phyloP scores from a whole-genome alignment of 78 protist species.

The Dictyostelium firmibasis region DNA sequence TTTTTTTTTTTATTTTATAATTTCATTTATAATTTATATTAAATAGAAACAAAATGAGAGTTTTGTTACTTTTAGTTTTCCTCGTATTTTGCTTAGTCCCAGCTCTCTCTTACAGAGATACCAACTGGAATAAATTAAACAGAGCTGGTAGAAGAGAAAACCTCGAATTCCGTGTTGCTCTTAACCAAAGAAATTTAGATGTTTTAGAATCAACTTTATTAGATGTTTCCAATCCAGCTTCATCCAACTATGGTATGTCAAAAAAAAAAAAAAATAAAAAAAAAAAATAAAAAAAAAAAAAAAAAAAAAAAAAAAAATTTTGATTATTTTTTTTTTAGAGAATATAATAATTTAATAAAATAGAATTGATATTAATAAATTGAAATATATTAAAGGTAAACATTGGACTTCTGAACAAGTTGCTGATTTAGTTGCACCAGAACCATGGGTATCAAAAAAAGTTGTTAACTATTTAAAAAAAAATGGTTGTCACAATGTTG shows the following conservation, averaged over 20 bases:
- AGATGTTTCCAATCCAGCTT: conserved; percentile 51
- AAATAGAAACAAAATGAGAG: background rate
- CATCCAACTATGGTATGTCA: conserved; percentile 45
- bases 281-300: background rate
- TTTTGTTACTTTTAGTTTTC: background rate
- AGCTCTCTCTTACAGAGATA: background rate
- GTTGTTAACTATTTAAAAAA: background rate
- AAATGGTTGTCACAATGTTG: conserved; percentile 22
- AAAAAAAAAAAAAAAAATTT: background rate
- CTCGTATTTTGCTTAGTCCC: background rate
- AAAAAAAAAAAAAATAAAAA: background rate
- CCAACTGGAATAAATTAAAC: conserved; percentile 5
- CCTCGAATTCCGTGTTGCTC: conserved; percentile 44
- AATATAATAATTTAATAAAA: too few species aligned
- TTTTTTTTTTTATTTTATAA: background rate
- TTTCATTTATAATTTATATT: background rate
- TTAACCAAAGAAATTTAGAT: conserved; percentile 54
- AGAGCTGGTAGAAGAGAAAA: background rate
- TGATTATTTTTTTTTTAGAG: background rate
- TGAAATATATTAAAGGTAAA: conserved; percentile 39
- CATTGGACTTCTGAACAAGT: conserved; percentile 14
- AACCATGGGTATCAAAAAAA: background rate
- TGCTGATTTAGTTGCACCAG: conserved; percentile 41
- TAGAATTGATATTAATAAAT: too few species aligned
- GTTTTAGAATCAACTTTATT: background rate